phyloP scores from a whole-genome alignment of 768 basidiomycete species.

The Termitomyces sp. region DNA sequence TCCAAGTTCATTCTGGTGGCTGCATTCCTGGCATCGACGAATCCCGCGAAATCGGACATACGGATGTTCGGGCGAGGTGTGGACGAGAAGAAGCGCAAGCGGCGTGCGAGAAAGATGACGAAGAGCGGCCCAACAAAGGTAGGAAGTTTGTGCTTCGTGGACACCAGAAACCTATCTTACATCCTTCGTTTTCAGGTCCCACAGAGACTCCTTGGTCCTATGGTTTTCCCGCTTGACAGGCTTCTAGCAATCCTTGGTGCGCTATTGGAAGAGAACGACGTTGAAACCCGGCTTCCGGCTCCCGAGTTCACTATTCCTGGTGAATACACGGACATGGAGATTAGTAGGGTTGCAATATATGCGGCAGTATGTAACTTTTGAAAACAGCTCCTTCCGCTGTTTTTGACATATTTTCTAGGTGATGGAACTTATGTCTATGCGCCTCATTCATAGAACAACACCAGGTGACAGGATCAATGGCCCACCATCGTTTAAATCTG shows the following conservation, averaged over 20 bases:
- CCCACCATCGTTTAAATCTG: conserved; percentile 68
- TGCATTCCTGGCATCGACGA: conserved; percentile 73
- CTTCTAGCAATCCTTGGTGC: conserved; percentile 61
- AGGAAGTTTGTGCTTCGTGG: not conserved
- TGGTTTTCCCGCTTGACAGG: conserved; percentile 38
- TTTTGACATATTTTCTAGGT: conserved; percentile 37
- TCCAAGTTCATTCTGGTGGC: conserved; percentile 10
- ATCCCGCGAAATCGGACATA: conserved; percentile 74
- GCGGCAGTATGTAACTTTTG: conserved; percentile 41
- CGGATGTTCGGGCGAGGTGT: conserved; percentile 76
- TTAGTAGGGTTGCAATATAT: conserved; percentile 56
- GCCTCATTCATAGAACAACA: conserved; percentile 62
- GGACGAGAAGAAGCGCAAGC: conserved; percentile 58
- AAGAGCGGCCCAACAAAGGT: conserved; percentile 32
- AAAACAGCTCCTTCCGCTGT: not conserved
- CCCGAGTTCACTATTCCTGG: conserved; percentile 51
- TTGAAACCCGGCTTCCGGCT: conserved; percentile 36
- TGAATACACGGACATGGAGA: conserved; percentile 73
- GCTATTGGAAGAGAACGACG: conserved; percentile 69
- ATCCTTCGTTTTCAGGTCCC: conserved; percentile 41
- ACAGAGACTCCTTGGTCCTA: conserved; percentile 30
- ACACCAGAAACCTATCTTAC: not conserved
- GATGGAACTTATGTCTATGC: conserved; percentile 56
- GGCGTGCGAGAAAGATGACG: conserved; percentile 32
- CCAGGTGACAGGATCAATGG: conserved; percentile 60